Conservation (phyloP, 208 protist genomes). For the Leishmania guyanensis region DNA sequence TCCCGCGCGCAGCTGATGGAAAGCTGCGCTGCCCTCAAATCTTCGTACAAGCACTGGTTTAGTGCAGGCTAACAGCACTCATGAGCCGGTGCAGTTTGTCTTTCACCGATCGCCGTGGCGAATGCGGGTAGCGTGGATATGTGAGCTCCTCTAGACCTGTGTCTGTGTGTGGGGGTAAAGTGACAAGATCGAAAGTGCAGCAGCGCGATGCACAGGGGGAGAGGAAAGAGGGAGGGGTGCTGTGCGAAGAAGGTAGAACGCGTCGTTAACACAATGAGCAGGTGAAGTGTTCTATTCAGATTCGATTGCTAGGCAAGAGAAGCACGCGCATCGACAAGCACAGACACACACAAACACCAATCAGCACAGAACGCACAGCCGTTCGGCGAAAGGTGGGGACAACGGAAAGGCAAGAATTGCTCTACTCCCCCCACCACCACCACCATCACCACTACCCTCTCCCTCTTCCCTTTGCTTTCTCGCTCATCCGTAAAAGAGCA, state of each 20-base stretch:
- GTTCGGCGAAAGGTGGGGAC: not conserved
- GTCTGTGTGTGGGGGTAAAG: not conserved
- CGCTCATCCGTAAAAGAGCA: not conserved
- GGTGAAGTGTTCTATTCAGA: too few relatives aligned
- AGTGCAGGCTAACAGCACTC: not conserved
- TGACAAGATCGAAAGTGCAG: not conserved
- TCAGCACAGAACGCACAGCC: not conserved
- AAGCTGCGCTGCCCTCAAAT: conserved; percentile 52
- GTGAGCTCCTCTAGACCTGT: not conserved
- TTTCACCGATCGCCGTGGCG: not conserved
- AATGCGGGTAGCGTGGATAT: not conserved
- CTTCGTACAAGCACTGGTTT: conserved; percentile 71
- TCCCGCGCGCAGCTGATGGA: conserved; percentile 23
- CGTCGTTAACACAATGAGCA: not conserved
- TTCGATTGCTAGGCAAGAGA: too few relatives aligned
- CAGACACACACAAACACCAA: not conserved
- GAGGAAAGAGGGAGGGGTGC: not conserved
- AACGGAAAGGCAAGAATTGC: not conserved
- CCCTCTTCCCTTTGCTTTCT: not conserved
- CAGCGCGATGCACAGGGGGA: not conserved
- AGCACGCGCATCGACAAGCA: too few relatives aligned
- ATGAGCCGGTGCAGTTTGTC: not conserved
- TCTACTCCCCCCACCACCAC: not conserved
- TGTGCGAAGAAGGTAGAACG: not conserved
- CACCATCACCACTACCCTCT: conserved; percentile 3